phyloP scores from a whole-genome alignment of 176 grass and related monocot species.

The Musa troglodytarum region DNA sequence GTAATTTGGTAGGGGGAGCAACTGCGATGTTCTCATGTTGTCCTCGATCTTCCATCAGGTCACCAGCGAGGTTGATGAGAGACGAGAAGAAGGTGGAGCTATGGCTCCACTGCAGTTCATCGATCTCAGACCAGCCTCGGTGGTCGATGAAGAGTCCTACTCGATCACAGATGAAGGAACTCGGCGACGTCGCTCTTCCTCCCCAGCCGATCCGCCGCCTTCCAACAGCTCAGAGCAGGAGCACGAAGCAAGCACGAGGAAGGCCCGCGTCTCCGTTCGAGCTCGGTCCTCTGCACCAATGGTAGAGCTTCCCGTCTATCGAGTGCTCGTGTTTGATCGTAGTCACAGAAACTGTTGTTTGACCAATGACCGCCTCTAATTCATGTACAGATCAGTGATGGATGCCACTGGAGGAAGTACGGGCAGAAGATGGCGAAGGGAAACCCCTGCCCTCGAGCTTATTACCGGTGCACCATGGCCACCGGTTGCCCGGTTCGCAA shows the following conservation, averaged over 20 bases:
- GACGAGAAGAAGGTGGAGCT: neutral
- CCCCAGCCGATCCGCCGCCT: constrained; percentile 27
- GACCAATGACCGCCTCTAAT: neutral
- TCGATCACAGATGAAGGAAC: neutral
- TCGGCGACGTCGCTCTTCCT: neutral
- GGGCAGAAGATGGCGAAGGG: constrained; percentile 97
- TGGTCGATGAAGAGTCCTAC: neutral
- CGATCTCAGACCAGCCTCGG: constrained; percentile 23
- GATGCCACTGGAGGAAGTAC: constrained; percentile 99
- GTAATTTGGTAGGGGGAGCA: no score
- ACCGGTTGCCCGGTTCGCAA: constrained; percentile 77
- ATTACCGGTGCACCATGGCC: constrained; percentile 96
- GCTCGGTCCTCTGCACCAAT: constrained; percentile 85
- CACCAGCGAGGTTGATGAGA: constrained; percentile 3
- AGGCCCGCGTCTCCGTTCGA: constrained; percentile 86
- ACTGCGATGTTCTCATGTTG: no score
- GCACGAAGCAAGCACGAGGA: constrained; percentile 62
- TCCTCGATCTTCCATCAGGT: neutral
- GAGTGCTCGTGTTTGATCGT: neutral
- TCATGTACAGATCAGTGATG: constrained; percentile 57
- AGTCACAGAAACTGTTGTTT: no score
- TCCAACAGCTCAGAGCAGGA: constrained; percentile 38
- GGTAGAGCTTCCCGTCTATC: constrained; percentile 16
- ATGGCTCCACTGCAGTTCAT: constrained; percentile 50
- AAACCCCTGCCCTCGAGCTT: constrained; percentile 86